Evolutionary conservation across 371 early-diverging fungal species (phyloP).

Genomic region (Funneliformis caledonium): DNA sequence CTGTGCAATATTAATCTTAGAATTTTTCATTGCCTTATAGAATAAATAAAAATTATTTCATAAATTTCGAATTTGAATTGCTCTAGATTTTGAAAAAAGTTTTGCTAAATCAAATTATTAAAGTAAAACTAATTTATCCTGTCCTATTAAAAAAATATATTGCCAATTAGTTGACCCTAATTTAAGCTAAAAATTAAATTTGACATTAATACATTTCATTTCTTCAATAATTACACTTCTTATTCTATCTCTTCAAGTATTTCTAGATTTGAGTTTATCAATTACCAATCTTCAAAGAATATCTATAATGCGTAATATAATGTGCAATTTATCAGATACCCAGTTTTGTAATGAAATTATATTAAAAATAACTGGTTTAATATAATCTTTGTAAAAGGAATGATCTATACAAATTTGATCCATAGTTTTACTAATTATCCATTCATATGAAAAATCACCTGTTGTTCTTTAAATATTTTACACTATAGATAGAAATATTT

Average conservation of each 20-base stretch:
- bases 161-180: not conserved
- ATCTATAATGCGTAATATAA: too few species aligned
- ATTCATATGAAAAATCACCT: constrained; percentile 8
- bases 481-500: constrained; percentile 5
- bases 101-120: too few species aligned
- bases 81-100: not conserved
- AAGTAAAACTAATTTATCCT: too few species aligned
- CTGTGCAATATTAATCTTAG: not conserved
- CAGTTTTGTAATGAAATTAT: constrained; percentile 12
- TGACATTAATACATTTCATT: too few species aligned
- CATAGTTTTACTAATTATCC: too few species aligned
- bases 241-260: not conserved
- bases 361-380: too few species aligned
- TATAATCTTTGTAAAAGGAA: too few species aligned
- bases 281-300: too few species aligned
- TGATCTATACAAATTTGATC: too few species aligned
- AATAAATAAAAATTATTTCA: constrained; percentile 18
- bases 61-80: not conserved
- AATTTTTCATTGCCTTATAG: not conserved
- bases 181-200: too few species aligned
- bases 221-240: too few species aligned
- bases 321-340: too few species aligned
- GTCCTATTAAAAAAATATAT: not conserved
- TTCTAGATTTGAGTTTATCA: constrained; percentile 8
- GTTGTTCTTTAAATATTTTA: not conserved